Evolutionary conservation across 805 yeast species (phyloP).

Genomic region (Metschnikowia reukaufii): DNA sequence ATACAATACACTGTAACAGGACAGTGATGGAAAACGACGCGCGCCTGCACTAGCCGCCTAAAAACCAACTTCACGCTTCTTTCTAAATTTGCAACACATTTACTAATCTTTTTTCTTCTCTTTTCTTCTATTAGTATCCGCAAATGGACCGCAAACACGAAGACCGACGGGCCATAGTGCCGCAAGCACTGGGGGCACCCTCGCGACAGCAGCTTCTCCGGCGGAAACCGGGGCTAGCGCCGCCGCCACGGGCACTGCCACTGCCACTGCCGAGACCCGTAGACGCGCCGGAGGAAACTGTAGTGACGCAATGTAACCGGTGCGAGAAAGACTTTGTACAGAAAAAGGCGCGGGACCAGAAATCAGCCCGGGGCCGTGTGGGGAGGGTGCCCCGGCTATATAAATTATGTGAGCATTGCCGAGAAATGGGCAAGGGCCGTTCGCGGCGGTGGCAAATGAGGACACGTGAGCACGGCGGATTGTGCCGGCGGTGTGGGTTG

Average conservation of each 20-base stretch:
- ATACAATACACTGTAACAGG: too few species aligned
- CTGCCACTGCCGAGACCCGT: not conserved
- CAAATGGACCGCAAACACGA: conserved; percentile 6
- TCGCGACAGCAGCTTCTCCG: conserved; percentile 10
- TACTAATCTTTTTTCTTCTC: not conserved
- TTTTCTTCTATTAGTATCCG: not conserved
- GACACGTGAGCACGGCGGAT: conserved; percentile 8
- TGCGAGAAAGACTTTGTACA: conserved; percentile 10
- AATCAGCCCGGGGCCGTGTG: conserved; percentile 5
- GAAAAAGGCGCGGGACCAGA: conserved; percentile 10
- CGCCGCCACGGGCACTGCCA: too few species aligned
- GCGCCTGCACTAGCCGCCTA: too few species aligned
- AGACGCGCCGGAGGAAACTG: conserved; percentile 6
- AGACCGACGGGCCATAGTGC: conserved; percentile 3
- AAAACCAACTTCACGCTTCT: too few species aligned
- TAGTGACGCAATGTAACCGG: conserved; percentile 8
- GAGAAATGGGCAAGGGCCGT: conserved; percentile 11
- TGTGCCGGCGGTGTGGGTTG: conserved; percentile 9
- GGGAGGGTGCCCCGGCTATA: conserved; percentile 7
- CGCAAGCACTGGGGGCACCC: conserved; percentile 1
- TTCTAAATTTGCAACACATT: too few species aligned
- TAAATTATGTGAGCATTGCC: conserved; percentile 9
- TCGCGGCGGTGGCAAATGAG: conserved; percentile 11
- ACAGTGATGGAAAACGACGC: too few species aligned
- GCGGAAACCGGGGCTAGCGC: not conserved